Conservation (phyloP, 441 rosid species). For the Euphorbia celastroides region DNA sequence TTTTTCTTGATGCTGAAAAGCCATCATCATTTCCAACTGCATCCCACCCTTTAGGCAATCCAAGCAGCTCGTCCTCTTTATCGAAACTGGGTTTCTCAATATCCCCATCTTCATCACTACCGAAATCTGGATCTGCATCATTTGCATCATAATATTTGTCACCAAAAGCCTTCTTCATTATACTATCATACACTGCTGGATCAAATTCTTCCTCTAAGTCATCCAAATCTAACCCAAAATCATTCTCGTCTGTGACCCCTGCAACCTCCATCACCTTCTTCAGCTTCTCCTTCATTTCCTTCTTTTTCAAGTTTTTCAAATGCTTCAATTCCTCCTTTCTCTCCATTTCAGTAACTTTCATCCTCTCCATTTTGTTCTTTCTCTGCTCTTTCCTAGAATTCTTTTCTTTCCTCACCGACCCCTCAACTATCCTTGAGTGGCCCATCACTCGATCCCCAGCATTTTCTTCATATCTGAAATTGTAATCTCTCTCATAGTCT, state of each 20-base stretch:
- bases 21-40: conserved; percentile 46
- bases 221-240: conserved; percentile 30
- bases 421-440: conserved; percentile 65
- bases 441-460: conserved; percentile 66
- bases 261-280: conserved; percentile 63
- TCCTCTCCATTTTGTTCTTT: conserved; percentile 63
- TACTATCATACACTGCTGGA: conserved; percentile 68
- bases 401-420: conserved; percentile 79
- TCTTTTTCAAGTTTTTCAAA: conserved; percentile 84
- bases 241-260: conserved; percentile 38
- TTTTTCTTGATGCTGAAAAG: conserved; percentile 62
- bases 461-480: conserved; percentile 63
- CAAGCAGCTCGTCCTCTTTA: conserved; percentile 65
- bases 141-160: conserved; percentile 44
- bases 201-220: conserved; percentile 78
- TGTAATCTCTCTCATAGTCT: conserved; percentile 41
- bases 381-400: conserved; percentile 62
- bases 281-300: conserved; percentile 74
- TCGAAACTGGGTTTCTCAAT: conserved; percentile 71
- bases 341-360: conserved; percentile 57
- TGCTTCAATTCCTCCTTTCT: conserved; percentile 77
- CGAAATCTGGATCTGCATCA: conserved; percentile 34
- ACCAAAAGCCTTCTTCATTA: conserved; percentile 65
- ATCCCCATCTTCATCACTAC: conserved; percentile 30
- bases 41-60: conserved; percentile 56